phyloP scores from a whole-genome alignment of 2,329 filamentous ascomycete genomes.

The Zelopaecilomyces penicillatus region DNA sequence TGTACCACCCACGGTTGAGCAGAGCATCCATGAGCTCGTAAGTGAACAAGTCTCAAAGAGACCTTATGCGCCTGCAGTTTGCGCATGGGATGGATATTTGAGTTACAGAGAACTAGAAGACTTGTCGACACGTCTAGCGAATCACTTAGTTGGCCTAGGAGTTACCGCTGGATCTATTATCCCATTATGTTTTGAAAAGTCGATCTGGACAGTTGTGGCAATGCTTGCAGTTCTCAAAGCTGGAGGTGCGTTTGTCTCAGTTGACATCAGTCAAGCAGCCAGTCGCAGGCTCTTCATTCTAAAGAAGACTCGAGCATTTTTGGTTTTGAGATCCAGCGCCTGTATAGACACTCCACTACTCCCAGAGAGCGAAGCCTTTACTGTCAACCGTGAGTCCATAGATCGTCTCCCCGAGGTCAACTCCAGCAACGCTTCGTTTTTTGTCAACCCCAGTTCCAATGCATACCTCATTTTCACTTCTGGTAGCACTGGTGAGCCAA shows the following conservation, averaged over 20 bases:
- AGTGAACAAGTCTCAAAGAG: not conserved
- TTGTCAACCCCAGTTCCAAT: not conserved
- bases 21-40: slow-evolving; percentile 2
- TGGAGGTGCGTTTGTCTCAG: slow-evolving; percentile 1
- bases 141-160: slow-evolving; percentile 3
- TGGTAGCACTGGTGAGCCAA: slow-evolving; percentile 8
- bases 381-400: too few relatives aligned
- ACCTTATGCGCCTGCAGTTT: slow-evolving; percentile 1
- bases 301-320: too few relatives aligned
- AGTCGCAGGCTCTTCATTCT: too few relatives aligned
- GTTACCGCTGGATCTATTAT: not conserved
- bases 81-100: slow-evolving; percentile 1
- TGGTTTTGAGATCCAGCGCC: too few relatives aligned
- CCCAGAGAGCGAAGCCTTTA: too few relatives aligned
- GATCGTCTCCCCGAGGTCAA: too few relatives aligned
- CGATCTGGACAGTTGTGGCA: slow-evolving; percentile 1
- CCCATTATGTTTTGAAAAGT: slow-evolving; percentile 4
- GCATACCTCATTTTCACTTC: slow-evolving; percentile 10
- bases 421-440: too few relatives aligned
- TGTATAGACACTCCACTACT: too few relatives aligned
- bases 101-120: slow-evolving; percentile 8
- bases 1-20: slow-evolving; percentile 4
- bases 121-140: slow-evolving; percentile 1
- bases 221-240: slow-evolving; percentile 2
- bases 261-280: not conserved